Evolutionary conservation across 306 rosid genomes (phyloP).

Genomic region (Cyclanthera cordifolia): DNA sequence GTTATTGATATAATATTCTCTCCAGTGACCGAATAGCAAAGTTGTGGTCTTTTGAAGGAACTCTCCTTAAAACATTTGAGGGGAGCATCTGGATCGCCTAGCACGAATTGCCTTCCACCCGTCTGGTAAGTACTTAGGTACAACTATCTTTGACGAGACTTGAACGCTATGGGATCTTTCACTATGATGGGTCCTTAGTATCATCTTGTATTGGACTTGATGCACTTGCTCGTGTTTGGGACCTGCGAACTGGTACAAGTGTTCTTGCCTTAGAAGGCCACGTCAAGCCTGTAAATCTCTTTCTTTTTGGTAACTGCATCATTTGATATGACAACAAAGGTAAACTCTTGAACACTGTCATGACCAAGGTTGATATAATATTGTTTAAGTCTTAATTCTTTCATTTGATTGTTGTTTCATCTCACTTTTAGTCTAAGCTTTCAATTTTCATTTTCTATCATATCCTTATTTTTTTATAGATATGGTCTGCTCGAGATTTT

Average conservation of each 20-base stretch:
- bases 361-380: neutral
- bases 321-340: slow-evolving; percentile 93
- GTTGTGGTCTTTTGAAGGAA: slow-evolving; percentile 69
- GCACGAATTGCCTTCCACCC: slow-evolving; percentile 97
- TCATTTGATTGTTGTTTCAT: neutral
- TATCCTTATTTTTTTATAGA: slow-evolving; percentile 27
- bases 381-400: neutral
- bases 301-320: slow-evolving; percentile 58
- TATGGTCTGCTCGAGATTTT: slow-evolving; percentile 91
- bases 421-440: neutral
- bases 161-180: slow-evolving; percentile 97
- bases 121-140: slow-evolving; percentile 84
- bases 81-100: slow-evolving; percentile 93
- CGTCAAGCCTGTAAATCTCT: slow-evolving; percentile 65
- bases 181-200: slow-evolving; percentile 78
- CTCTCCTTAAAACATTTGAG: slow-evolving; percentile 53
- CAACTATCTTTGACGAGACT: slow-evolving; percentile 89
- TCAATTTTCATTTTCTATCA: neutral
- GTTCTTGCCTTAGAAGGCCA: slow-evolving; percentile 94
- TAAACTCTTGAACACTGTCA: slow-evolving; percentile 14
- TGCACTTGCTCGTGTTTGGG: slow-evolving; percentile 87
- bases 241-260: slow-evolving; percentile 86
- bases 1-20: slow-evolving; percentile 78
- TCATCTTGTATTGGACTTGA: slow-evolving; percentile 93
- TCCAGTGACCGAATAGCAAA: slow-evolving; percentile 72